Evolutionary conservation across 1,139 yeast species (phyloP).

Genomic region (Blastobotrys raffinosifermentans): DNA sequence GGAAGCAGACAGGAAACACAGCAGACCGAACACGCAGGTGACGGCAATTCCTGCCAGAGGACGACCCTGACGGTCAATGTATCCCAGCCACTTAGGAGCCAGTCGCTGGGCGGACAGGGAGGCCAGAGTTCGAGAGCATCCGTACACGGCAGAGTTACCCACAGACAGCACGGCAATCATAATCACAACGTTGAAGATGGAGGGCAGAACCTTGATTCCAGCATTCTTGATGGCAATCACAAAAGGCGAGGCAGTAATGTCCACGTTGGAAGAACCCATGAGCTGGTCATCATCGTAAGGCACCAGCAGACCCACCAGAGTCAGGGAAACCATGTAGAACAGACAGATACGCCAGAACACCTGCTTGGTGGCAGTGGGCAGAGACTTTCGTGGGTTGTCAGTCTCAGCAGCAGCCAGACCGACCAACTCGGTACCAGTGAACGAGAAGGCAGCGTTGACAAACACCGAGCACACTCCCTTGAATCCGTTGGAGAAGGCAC

Average conservation of each 20-base stretch:
- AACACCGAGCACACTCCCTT: slow-evolving; percentile 82
- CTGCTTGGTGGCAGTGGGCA: slow-evolving; percentile 66
- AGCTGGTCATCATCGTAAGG: slow-evolving; percentile 51
- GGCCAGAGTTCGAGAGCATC: slow-evolving; percentile 74
- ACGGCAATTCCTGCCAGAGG: slow-evolving; percentile 61
- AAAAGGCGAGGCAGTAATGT: slow-evolving; percentile 63
- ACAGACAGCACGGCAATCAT: slow-evolving; percentile 63
- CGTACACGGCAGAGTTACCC: slow-evolving; percentile 73
- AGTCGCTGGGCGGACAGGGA: slow-evolving; percentile 77
- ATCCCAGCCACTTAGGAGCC: slow-evolving; percentile 69
- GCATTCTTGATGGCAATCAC: slow-evolving; percentile 60
- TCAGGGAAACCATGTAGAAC: slow-evolving; percentile 55
- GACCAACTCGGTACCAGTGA: slow-evolving; percentile 76
- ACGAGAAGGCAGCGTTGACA: slow-evolving; percentile 81
- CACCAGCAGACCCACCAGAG: slow-evolving; percentile 57
- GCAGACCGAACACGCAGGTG: slow-evolving; percentile 55
- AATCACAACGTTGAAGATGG: slow-evolving; percentile 68
- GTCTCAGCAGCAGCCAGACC: slow-evolving; percentile 87
- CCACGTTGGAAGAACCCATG: slow-evolving; percentile 39
- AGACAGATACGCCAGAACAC: slow-evolving; percentile 66
- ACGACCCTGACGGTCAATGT: slow-evolving; percentile 69
- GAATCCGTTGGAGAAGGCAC: slow-evolving; percentile 58
- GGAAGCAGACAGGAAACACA: slow-evolving; percentile 65
- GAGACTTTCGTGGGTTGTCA: slow-evolving; percentile 59
- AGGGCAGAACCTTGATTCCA: slow-evolving; percentile 56